Evolutionary conservation across 257 asterid species (phyloP).

Genomic region (Primulina huaijiensis): DNA sequence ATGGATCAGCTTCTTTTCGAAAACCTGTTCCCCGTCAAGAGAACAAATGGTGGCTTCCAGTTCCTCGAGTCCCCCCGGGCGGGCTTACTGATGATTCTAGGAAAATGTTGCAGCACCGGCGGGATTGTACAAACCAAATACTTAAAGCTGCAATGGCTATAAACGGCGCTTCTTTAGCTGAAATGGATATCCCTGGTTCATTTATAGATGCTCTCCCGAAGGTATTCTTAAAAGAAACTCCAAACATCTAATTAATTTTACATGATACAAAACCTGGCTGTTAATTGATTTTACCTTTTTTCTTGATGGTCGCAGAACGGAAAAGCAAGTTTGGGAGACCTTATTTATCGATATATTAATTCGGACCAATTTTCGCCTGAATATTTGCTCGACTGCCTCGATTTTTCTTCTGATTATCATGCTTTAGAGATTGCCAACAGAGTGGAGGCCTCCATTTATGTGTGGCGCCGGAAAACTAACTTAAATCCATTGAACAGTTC

Average conservation of each 20-base stretch:
- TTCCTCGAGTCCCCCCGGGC: constrained; percentile 65
- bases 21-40: constrained; percentile 57
- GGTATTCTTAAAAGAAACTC: constrained; percentile 33
- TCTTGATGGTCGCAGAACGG: constrained; percentile 50
- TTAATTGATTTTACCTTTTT: constrained; percentile 7
- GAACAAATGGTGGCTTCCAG: constrained; percentile 92
- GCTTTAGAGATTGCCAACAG: constrained; percentile 72
- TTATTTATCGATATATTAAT: constrained; percentile 52
- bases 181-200: constrained; percentile 68
- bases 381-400: constrained; percentile 70
- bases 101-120: constrained; percentile 55
- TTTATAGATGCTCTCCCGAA: constrained; percentile 72
- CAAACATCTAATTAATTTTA: not conserved
- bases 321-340: constrained; percentile 64
- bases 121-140: constrained; percentile 74
- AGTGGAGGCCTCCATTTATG: constrained; percentile 59
- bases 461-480: constrained; percentile 50
- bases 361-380: constrained; percentile 70
- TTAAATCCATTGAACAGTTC: constrained; percentile 40
- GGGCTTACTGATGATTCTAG: constrained; percentile 65
- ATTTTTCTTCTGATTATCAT: constrained; percentile 71
- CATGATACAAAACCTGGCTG: not conserved
- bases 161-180: constrained; percentile 61
- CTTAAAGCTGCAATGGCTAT: constrained; percentile 89
- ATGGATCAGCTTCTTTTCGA: constrained; percentile 55